Conservation (phyloP, 2,329 filamentous ascomycete species). For the Pseudogymnoascus sp. region DNA sequence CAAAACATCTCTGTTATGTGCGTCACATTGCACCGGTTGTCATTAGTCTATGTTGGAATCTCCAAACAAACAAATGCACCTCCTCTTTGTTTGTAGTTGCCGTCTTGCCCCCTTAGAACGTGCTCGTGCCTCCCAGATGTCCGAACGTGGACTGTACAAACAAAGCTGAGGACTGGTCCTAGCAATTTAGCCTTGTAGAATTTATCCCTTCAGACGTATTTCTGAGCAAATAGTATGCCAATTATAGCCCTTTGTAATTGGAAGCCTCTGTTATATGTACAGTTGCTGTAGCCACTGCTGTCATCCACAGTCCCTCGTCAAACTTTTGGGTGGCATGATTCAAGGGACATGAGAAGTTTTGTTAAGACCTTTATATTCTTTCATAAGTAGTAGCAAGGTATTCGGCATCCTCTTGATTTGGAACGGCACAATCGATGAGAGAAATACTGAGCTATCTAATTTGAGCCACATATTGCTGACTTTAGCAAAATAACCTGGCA, state of each 20-base stretch:
- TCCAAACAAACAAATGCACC: not conserved
- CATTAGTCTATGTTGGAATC: not conserved
- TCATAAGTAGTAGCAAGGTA: not conserved
- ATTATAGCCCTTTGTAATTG: too few species aligned
- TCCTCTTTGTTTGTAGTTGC: not conserved
- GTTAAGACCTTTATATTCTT: not conserved
- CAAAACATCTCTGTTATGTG: not conserved
- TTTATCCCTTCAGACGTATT: not conserved
- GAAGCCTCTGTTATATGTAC: too few species aligned
- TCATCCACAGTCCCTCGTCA: not conserved
- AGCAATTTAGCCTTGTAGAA: not conserved
- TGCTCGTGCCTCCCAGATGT: not conserved
- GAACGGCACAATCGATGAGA: too few species aligned
- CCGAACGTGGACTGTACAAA: not conserved
- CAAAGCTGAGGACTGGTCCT: not conserved
- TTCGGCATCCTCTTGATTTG: not conserved
- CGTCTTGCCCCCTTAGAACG: not conserved
- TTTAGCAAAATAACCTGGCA: not conserved
- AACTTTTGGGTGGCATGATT: not conserved
- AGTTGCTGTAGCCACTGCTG: too few species aligned
- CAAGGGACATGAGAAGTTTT: not conserved
- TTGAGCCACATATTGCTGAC: too few species aligned
- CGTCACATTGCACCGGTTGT: not conserved
- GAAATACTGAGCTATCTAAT: too few species aligned
- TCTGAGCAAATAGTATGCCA: not conserved